Base-by-base conservation (phyloP, 2,329 filamentous ascomycete genomes). In the Fusarium sp. region DNA sequence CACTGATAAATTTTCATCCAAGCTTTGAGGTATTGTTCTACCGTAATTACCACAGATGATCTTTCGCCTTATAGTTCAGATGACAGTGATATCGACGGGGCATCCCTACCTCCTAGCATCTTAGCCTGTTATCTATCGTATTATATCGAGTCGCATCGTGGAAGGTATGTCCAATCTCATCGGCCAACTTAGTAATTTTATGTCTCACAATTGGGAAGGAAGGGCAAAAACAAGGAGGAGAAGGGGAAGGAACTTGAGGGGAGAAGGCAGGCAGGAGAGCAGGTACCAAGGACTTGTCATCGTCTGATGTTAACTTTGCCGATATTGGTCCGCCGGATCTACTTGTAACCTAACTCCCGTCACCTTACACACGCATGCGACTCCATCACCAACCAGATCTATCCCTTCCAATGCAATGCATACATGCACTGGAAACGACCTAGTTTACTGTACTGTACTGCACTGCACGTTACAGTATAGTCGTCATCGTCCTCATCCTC, bases 101-200 rank as follows among this genome's bases (percentile, higher is more conserved):
- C 28, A 70, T 67, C 66, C 66, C 59, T 69, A 63, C 54, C 66
- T 49, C 10, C 34, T 37, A 37, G 34, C 18, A 37, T 10, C 18
- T 50, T 27, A 20, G 27, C 49, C 13, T 25, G 34, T 51, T 40
- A 59, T 46, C 41, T 48, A 41, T 62, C 47, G 48, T 53, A 40
- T 37, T 56, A 16, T 28, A 49, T 65, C 53, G 53, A 50, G 43
- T 55, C 46, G 56, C 23, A 42, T 42, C 37, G 32, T 27, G 18
- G 34, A 37, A 37, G 20, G 50, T 37, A 21, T 23, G 27, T 10
- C 21, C 51, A 47, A 47, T 58, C 45, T 61, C 49, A 37, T 66
- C 55, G 60, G 65, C 32, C 48, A 66, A 69, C 56, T 27, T 27
- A 8, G 25, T 56, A 42, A 57, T 47, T 47, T 51, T 42, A 49